Evolutionary conservation across 2,329 filamentous ascomycete genomes (phyloP).

Genomic region (Incumbomyces lentus): DNA sequence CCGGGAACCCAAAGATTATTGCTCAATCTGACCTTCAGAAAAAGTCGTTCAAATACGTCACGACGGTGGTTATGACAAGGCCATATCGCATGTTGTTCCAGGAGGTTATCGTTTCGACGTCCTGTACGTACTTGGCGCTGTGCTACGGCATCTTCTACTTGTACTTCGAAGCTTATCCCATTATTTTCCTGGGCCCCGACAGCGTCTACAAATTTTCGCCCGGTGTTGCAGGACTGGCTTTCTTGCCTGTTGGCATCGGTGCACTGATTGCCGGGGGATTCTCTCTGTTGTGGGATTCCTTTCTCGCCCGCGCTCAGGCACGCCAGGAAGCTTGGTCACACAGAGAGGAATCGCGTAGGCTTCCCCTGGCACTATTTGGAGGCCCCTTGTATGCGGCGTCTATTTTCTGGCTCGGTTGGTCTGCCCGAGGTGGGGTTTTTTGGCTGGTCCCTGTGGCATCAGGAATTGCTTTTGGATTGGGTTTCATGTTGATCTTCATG

Average conservation of each 20-base stretch:
- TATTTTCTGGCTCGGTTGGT: slow-evolving; percentile 42
- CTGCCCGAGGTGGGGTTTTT: slow-evolving; percentile 24
- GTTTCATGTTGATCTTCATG: slow-evolving; percentile 53
- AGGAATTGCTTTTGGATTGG: slow-evolving; percentile 51
- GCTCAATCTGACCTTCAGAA: slow-evolving; percentile 55
- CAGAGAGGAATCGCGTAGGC: slow-evolving; percentile 50
- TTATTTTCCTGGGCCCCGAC: slow-evolving; percentile 48
- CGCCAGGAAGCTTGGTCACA: slow-evolving; percentile 46
- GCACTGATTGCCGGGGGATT: slow-evolving; percentile 48
- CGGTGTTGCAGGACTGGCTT: slow-evolving; percentile 26
- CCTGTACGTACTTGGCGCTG: slow-evolving; percentile 60
- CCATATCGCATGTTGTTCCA: slow-evolving; percentile 62
- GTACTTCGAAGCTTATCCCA: slow-evolving; percentile 65
- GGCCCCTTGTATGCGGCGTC: slow-evolving; percentile 48
- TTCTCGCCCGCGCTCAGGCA: slow-evolving; percentile 44
- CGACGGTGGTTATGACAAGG: slow-evolving; percentile 60
- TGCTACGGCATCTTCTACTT: slow-evolving; percentile 61
- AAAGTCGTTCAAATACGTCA: slow-evolving; percentile 18
- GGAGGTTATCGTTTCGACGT: slow-evolving; percentile 63
- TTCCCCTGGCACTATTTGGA: slow-evolving; percentile 62
- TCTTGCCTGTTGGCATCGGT: slow-evolving; percentile 47
- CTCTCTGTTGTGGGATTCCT: slow-evolving; percentile 56
- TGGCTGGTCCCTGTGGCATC: slow-evolving; percentile 45
- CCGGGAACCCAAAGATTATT: slow-evolving; percentile 41
- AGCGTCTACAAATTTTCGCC: slow-evolving; percentile 29